phyloP scores from a whole-genome alignment of 306 rosid genomes.

The Castanea mollissima region DNA sequence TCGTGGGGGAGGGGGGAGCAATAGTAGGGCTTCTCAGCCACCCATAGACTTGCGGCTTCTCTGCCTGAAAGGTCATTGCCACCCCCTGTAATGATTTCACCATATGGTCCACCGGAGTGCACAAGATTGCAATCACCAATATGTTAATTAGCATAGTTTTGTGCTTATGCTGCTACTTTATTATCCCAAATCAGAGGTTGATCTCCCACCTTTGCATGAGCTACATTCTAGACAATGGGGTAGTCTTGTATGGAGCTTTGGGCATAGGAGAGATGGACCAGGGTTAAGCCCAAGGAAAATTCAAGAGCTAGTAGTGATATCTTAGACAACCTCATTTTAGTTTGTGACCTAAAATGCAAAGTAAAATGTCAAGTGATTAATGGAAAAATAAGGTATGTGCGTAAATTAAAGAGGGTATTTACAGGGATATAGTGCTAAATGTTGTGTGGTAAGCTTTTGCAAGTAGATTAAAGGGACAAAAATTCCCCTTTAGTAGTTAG shows the following conservation, averaged over 20 bases:
- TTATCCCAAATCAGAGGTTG: conserved; percentile 17
- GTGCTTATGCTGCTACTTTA: conserved; percentile 20
- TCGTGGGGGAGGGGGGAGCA: too few species aligned
- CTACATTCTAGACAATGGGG: background rate
- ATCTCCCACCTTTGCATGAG: conserved; percentile 12
- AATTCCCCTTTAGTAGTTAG: too few species aligned
- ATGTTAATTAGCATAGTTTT: conserved; percentile 17
- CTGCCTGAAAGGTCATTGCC: conserved; percentile 7
- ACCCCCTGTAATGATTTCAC: conserved; percentile 34
- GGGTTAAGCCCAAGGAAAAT: background rate
- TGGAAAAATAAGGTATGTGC: background rate
- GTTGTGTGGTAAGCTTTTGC: background rate
- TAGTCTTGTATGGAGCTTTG: background rate
- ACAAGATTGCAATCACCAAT: background rate
- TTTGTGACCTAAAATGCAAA: too few species aligned
- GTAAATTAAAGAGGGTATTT: background rate
- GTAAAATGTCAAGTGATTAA: background rate
- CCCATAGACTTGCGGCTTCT: background rate
- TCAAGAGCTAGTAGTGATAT: background rate
- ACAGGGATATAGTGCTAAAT: background rate
- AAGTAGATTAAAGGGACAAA: too few species aligned
- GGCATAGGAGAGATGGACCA: background rate
- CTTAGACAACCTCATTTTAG: background rate
- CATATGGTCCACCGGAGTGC: conserved; percentile 32
- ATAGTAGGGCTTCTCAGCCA: too few species aligned